A percentile compares a stretch with the other conserved stretches of the same genome.
Evolutionary conservation across 306 rosid species (phyloP).

Genomic region (Citrullus amarus): DNA sequence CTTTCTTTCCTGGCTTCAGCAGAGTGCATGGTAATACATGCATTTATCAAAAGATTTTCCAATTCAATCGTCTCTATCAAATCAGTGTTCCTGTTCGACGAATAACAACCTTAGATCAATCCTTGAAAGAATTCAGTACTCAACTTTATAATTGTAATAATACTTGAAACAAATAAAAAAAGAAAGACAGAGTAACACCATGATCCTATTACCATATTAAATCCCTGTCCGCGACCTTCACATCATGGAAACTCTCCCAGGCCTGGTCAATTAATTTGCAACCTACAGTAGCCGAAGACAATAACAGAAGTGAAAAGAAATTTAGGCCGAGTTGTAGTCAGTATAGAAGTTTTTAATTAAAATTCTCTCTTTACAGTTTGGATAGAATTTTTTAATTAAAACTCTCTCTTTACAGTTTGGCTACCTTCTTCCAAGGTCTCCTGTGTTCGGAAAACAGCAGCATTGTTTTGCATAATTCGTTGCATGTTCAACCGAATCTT

Average conservation of each 20-base stretch:
- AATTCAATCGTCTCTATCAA: constrained; percentile 73
- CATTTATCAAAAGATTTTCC: constrained; percentile 89
- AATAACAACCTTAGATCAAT: background rate
- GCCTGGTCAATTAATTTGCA: constrained; percentile 57
- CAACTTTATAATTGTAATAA: background rate
- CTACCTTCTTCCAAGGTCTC: constrained; percentile 90
- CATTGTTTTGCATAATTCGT: constrained; percentile 88
- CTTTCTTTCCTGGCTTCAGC: constrained; percentile 98
- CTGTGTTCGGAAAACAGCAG: constrained; percentile 96
- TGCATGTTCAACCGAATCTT: constrained; percentile 87
- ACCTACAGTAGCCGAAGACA: constrained; percentile 29
- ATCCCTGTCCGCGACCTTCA: constrained; percentile 51
- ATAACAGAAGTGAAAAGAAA: background rate
- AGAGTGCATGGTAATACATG: constrained; percentile 78
- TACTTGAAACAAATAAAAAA: background rate
- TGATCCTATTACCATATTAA: constrained; percentile 52
- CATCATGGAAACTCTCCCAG: constrained; percentile 68
- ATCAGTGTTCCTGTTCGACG: constrained; percentile 64
- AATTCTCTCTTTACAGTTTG: background rate
- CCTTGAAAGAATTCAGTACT: background rate
- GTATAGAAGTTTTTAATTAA: background rate
- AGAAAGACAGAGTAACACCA: background rate
- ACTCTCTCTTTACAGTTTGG: background rate
- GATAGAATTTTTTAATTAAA: background rate
- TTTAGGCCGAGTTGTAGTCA: background rate